A percentile compares a stretch with the other conserved stretches of the same genome.
Evolutionary conservation across 148 eudicot species (phyloP).

Genomic region (Hydrangea macrophylla): DNA sequence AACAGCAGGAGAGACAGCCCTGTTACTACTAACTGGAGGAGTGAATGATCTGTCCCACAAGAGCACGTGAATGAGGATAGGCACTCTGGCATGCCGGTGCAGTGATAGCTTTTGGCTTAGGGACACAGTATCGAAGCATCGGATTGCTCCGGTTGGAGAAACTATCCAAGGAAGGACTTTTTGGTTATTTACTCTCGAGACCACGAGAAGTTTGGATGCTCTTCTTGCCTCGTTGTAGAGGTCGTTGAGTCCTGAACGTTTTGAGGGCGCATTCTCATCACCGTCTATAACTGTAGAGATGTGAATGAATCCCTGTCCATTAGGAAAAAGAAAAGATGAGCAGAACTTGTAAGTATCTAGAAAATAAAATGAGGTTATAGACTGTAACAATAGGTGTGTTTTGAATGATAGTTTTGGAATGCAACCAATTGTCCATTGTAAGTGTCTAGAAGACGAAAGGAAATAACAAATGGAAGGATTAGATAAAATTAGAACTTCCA

Average conservation of each 20-base stretch:
- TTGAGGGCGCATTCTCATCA: conserved; percentile 51
- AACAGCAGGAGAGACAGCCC: conserved; percentile 20
- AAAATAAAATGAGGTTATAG: no score
- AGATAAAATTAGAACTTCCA: no score
- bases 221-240: conserved; percentile 53
- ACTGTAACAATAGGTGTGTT: no score
- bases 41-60: conserved; percentile 38
- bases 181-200: conserved; percentile 63
- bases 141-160: conserved; percentile 61
- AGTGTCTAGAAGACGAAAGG: no score
- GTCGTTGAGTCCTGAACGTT: conserved; percentile 63
- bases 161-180: conserved; percentile 91
- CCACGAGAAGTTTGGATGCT: conserved; percentile 49
- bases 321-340: not conserved
- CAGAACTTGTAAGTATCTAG: not conserved
- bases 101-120: conserved; percentile 80
- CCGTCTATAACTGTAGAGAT: conserved; percentile 56
- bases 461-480: no score
- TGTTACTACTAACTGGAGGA: conserved; percentile 17
- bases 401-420: no score
- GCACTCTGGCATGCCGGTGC: conserved; percentile 63
- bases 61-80: conserved; percentile 57
- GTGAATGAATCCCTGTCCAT: conserved; percentile 72
- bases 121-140: conserved; percentile 80
- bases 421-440: no score